Percentiles rank a stretch among this genome's conserved stretches.
These are phyloP conservation scores for Rhododendron ovatum DNA, from an alignment of 148 eudicot species.

Conservation along the genomic window DNA sequence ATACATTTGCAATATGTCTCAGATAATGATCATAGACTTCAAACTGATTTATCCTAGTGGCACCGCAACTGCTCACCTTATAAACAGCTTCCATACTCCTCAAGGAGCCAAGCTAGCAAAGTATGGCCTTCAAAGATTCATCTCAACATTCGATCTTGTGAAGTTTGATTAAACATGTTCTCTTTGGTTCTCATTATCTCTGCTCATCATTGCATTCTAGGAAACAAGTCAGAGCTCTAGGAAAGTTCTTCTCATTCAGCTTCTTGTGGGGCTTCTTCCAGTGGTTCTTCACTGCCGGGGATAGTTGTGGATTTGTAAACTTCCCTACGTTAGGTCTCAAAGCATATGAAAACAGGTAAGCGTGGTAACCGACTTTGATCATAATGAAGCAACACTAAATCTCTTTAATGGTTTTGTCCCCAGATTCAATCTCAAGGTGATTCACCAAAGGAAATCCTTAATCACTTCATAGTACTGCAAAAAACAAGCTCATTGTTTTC, in stretches of 20 bases:
- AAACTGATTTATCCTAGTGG: slow-evolving; percentile 88
- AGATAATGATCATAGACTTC: slow-evolving; percentile 91
- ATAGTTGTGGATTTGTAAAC: slow-evolving; percentile 56
- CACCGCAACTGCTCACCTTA: slow-evolving; percentile 85
- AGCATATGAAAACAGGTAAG: slow-evolving; percentile 58
- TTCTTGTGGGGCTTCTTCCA: slow-evolving; percentile 93
- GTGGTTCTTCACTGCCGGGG: slow-evolving; percentile 86
- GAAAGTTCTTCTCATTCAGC: slow-evolving; percentile 84
- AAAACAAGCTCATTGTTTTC: neutral
- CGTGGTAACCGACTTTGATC: neutral
- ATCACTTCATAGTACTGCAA: neutral
- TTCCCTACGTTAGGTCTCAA: slow-evolving; percentile 82
- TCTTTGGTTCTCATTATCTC: slow-evolving; percentile 1
- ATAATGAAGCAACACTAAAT: neutral
- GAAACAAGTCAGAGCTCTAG: slow-evolving; percentile 75
- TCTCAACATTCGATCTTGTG: neutral
- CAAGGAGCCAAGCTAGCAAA: slow-evolving; percentile 81
- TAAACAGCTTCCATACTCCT: slow-evolving; percentile 97
- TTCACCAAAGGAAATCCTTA: neutral
- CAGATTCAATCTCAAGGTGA: neutral
- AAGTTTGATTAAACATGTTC: neutral
- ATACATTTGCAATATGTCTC: slow-evolving; percentile 9
- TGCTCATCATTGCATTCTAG: slow-evolving; percentile 26
- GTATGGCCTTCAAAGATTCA: slow-evolving; percentile 27
- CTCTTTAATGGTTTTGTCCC: neutral